Evolutionary conservation across 2,329 filamentous ascomycete genomes (phyloP).

Genomic region (Exophiala sp.): DNA sequence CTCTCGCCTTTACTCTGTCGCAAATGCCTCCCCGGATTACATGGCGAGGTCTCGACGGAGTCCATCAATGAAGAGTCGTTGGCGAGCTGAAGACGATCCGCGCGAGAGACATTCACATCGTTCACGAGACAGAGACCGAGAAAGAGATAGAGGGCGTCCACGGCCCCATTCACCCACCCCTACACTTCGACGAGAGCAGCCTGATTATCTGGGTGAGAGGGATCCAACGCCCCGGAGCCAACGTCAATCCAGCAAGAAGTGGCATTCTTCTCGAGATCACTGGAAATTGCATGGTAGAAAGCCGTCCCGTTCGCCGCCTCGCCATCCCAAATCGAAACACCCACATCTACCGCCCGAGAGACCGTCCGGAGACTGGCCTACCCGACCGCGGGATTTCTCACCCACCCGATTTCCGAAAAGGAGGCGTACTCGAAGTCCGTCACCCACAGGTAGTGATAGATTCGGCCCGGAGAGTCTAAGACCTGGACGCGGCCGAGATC

Average conservation of each 20-base stretch:
- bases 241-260: slow-evolving; percentile 13
- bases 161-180: slow-evolving; percentile 21
- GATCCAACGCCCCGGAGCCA: slow-evolving; percentile 7
- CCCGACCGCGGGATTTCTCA: slow-evolving; percentile 21
- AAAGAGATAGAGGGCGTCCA: slow-evolving; percentile 12
- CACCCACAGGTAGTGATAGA: slow-evolving; percentile 21
- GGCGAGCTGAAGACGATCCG: slow-evolving; percentile 42
- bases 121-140: slow-evolving; percentile 33
- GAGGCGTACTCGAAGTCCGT: slow-evolving; percentile 28
- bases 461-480: slow-evolving; percentile 29
- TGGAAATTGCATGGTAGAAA: slow-evolving; percentile 21
- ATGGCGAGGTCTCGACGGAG: slow-evolving; percentile 48
- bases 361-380: slow-evolving; percentile 14
- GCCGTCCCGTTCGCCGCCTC: slow-evolving; percentile 22
- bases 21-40: slow-evolving; percentile 41
- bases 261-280: slow-evolving; percentile 16
- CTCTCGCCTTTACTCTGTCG: slow-evolving; percentile 3
- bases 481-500: slow-evolving; percentile 37
- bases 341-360: slow-evolving; percentile 10
- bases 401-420: slow-evolving; percentile 23
- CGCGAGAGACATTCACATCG: slow-evolving; percentile 31
- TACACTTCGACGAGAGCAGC: slow-evolving; percentile 7
- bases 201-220: slow-evolving; percentile 12
- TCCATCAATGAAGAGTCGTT: slow-evolving; percentile 47
- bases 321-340: slow-evolving; percentile 11